Evolutionary conservation across 1,139 yeast genomes (phyloP).

Genomic region (Sugiyamaella xylanicola): DNA sequence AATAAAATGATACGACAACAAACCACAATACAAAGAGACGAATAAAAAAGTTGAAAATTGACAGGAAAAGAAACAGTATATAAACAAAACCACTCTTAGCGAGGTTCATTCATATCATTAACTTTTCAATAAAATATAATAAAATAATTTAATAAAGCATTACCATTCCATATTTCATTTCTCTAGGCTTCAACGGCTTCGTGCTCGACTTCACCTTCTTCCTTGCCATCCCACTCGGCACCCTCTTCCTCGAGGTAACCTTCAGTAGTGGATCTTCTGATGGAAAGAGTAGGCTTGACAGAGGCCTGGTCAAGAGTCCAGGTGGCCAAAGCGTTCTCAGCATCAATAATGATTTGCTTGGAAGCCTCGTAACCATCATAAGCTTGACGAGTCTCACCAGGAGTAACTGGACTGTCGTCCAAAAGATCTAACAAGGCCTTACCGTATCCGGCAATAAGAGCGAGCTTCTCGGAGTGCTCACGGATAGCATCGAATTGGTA

Average conservation of each 20-base stretch:
- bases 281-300: slow-evolving; percentile 90
- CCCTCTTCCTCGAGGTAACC: slow-evolving; percentile 65
- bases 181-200: slow-evolving; percentile 20
- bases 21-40: slow-evolving; percentile 15
- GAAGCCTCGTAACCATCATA: slow-evolving; percentile 98
- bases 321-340: slow-evolving; percentile 91
- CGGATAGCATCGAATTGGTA: slow-evolving; percentile 96
- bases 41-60: slow-evolving; percentile 18
- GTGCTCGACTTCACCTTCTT: slow-evolving; percentile 29
- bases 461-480: slow-evolving; percentile 95
- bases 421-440: slow-evolving; percentile 93
- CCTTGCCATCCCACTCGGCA: slow-evolving; percentile 52
- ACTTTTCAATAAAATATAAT: slow-evolving; percentile 17
- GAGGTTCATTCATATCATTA: not conserved
- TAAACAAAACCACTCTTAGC: slow-evolving; percentile 13
- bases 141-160: slow-evolving; percentile 18
- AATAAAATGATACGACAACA: slow-evolving; percentile 18
- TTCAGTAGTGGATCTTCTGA: slow-evolving; percentile 68
- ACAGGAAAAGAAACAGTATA: slow-evolving; percentile 13
- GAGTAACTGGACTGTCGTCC: slow-evolving; percentile 96
- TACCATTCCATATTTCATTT: not conserved
- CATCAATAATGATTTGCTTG: slow-evolving; percentile 95
- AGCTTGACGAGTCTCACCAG: slow-evolving; percentile 98
- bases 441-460: slow-evolving; percentile 97
- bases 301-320: slow-evolving; percentile 97